Conservation (phyloP, 2,329 filamentous ascomycete species). For the Mariannaea sp. region DNA sequence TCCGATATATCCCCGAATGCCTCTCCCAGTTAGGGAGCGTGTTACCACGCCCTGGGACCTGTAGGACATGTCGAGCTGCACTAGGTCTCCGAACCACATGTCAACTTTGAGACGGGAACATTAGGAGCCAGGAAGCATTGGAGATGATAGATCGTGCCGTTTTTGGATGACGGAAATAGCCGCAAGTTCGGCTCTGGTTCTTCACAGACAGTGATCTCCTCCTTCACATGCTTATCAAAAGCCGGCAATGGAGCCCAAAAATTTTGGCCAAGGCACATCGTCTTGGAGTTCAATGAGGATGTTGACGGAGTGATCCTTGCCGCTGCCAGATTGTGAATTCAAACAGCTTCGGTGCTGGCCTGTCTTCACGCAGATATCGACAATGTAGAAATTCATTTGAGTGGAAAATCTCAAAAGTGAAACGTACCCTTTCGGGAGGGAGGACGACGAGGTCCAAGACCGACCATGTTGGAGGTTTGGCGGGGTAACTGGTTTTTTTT, state of each 20-base stretch:
- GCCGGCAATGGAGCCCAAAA: background rate
- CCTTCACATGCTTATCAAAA: slow-evolving; percentile 8
- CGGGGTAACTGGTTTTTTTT: slow-evolving; percentile 40
- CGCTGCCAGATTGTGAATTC: slow-evolving; percentile 2
- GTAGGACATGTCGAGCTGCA: background rate
- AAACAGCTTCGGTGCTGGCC: background rate
- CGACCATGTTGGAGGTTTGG: slow-evolving; percentile 50
- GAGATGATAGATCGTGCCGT: slow-evolving; percentile 6
- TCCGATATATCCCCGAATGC: slow-evolving; percentile 7
- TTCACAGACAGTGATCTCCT: background rate
- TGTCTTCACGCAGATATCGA: background rate
- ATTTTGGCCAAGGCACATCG: background rate
- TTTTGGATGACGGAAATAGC: background rate
- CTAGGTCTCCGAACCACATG: background rate
- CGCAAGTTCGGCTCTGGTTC: background rate
- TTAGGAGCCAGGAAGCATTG: background rate
- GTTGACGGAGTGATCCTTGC: background rate
- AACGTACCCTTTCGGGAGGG: slow-evolving; percentile 70
- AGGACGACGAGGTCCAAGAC: slow-evolving; percentile 55
- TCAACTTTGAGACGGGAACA: background rate
- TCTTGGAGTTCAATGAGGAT: slow-evolving; percentile 1
- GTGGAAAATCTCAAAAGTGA: slow-evolving; percentile 8
- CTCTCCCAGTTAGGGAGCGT: slow-evolving; percentile 19
- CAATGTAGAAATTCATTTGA: slow-evolving; percentile 3
- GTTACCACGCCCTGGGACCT: slow-evolving; percentile 13